Evolutionary conservation across 495 filamentous ascomycete species (phyloP), one percentile per base, ranked within the genome.

Genomic region (Tricharina praecox): DNA sequence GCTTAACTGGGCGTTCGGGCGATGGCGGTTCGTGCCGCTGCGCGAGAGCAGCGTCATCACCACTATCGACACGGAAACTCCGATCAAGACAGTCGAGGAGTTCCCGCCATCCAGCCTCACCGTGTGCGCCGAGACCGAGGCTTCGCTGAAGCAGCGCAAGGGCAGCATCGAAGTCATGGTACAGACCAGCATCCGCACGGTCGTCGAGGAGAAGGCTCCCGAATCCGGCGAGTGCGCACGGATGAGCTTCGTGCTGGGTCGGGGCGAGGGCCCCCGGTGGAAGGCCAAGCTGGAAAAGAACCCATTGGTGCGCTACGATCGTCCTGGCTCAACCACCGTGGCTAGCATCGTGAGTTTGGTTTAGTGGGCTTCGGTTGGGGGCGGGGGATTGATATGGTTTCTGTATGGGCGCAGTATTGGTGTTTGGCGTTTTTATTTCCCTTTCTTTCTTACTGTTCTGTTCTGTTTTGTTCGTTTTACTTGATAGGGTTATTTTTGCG

Each of bases 1-100:
- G 38, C 70, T 97, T 36, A 97, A 97, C 61, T 96, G 90, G 90
- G 92, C 90, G 0, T 97, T 97, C 64, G 87, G 85, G 4, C 71
- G 90, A 15, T 95, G 90, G 90, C 93, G 75, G 1, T 88, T 82
- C 56, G 88, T 86, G 4, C 68, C 70, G 0, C 66, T 81, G 28
- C 61, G 59, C 3, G 61, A 62, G 3, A 59, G 53, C 0, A 55
- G 45, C 23, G 52, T 59, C 20, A 51, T 50, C 0, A 59, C 55
- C 10, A 48, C n/a, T n/a, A n/a, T n/a, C n/a, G n/a, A n/a, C n/a
- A n/a, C n/a, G n/a, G n/a, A n/a, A n/a, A n/a, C n/a, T n/a, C n/a
- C 38, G 2, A 53, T 54, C 42, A 46, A 35, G 68, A 69, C 28
- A 54, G 66, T 2, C 57, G 64, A 36, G 50, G 33, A 47, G 15